Conservation (phyloP, 1,139 yeast genomes). For the Pichia sp. region DNA sequence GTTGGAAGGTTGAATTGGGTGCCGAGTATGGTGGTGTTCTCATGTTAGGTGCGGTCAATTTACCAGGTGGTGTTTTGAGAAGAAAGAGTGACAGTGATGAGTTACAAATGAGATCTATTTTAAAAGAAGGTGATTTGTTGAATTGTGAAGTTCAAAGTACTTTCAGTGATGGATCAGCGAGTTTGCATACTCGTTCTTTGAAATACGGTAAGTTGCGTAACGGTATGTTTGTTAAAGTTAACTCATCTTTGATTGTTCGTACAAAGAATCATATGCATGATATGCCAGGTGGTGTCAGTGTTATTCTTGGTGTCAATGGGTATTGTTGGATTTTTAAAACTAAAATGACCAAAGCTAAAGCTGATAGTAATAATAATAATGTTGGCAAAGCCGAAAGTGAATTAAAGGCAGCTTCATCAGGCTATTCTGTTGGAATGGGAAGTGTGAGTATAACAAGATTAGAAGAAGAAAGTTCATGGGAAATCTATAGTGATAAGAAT, state of each 20-base stretch:
- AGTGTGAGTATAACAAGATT: conserved; percentile 71
- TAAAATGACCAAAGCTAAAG: conserved; percentile 28
- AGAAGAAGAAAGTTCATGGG: conserved; percentile 94
- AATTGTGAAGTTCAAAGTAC: conserved; percentile 95
- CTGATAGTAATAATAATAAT: conserved; percentile 16
- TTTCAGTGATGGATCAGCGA: conserved; percentile 85
- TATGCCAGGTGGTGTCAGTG: conserved; percentile 85
- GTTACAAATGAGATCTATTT: conserved; percentile 86
- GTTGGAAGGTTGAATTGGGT: conserved; percentile 98
- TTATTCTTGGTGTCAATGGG: conserved; percentile 91
- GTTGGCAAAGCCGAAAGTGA: conserved; percentile 29
- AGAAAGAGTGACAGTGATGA: conserved; percentile 94
- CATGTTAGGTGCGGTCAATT: conserved; percentile 89
- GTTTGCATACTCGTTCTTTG: conserved; percentile 88
- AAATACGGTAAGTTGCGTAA: conserved; percentile 93
- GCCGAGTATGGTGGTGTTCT: conserved; percentile 86
- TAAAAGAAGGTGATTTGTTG: conserved; percentile 94
- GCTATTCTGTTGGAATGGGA: conserved; percentile 50
- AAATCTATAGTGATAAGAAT: conserved; percentile 86
- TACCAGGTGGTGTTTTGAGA: conserved; percentile 95
- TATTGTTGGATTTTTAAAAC: conserved; percentile 88
- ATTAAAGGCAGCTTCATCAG: conserved; percentile 28
- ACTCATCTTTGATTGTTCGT: conserved; percentile 73
- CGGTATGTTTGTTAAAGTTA: conserved; percentile 76
- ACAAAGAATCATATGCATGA: conserved; percentile 81